Evolutionary conservation across 495 filamentous ascomycete species (phyloP).

Genomic region (Podospora bellae-mahoneyi): DNA sequence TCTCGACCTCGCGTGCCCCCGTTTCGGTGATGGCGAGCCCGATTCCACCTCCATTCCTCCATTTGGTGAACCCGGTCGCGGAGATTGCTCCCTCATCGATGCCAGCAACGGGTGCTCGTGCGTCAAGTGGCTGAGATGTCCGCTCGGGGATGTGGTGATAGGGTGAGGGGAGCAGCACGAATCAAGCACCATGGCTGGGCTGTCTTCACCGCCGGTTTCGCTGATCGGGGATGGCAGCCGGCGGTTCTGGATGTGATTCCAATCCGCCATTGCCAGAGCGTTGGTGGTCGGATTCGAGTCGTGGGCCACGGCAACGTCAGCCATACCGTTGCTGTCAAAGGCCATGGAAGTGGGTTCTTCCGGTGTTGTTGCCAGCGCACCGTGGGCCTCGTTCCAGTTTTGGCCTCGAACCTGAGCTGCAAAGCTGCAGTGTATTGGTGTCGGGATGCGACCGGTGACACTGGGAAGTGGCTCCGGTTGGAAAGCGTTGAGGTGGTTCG

Average conservation of each 20-base stretch:
- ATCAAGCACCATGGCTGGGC: conserved; percentile 39
- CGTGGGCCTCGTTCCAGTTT: conserved; percentile 35
- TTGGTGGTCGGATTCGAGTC: conserved; percentile 31
- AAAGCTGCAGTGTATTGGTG: conserved; percentile 52
- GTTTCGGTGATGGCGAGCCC: conserved; percentile 34
- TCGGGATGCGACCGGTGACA: conserved; percentile 47
- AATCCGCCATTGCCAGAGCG: conserved; percentile 41
- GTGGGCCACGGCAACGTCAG: conserved; percentile 27
- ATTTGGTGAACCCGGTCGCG: conserved; percentile 5
- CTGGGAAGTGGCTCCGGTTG: conserved; percentile 29
- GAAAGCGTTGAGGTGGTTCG: conserved; percentile 29
- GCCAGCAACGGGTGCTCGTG: conserved; percentile 38
- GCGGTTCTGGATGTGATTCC: conserved; percentile 47
- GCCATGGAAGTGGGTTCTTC: conserved; percentile 41
- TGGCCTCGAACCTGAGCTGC: conserved; percentile 46
- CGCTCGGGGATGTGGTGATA: conserved; percentile 26
- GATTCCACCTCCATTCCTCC: conserved; percentile 22
- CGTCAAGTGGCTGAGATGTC: conserved; percentile 32
- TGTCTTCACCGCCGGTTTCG: conserved; percentile 57
- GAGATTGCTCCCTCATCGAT: conserved; percentile 21
- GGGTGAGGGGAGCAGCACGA: conserved; percentile 20
- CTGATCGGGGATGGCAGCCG: conserved; percentile 69
- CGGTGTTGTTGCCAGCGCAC: conserved; percentile 37
- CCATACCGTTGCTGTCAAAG: conserved; percentile 30
- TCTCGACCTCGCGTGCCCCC: conserved; percentile 44